Percentiles rank a stretch among this genome's conserved stretches.
These are phyloP conservation scores for Myriosclerotinia duriaeana DNA, from an alignment of 2,329 filamentous ascomycete genomes.

Conservation along the genomic window DNA sequence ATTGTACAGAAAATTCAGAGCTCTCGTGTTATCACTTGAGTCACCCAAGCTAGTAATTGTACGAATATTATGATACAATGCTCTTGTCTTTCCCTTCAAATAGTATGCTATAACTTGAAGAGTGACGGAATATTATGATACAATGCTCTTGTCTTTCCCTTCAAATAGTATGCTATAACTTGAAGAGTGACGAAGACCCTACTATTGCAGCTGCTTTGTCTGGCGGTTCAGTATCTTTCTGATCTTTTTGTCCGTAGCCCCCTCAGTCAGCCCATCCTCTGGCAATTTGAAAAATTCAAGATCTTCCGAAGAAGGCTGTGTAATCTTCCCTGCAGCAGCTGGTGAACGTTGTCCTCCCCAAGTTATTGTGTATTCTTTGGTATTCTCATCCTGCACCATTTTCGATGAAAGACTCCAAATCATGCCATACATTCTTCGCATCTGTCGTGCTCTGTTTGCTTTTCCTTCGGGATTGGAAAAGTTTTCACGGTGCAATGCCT, in stretches of 20 bases:
- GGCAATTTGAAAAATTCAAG: conserved; percentile 49
- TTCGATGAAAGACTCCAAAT: conserved; percentile 49
- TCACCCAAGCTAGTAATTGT: background rate
- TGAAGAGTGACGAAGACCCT: background rate
- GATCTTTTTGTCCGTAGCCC: background rate
- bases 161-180: background rate
- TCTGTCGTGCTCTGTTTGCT: conserved; percentile 39
- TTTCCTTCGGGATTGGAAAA: background rate
- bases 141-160: background rate
- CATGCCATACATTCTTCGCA: conserved; percentile 50
- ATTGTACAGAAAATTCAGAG: background rate
- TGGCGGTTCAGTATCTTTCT: background rate
- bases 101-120: background rate
- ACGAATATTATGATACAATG: background rate
- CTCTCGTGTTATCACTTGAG: background rate
- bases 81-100: background rate
- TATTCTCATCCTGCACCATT: conserved; percentile 41
- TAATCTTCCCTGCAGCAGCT: conserved; percentile 40
- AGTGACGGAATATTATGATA: background rate
- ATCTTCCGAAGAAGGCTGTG: conserved; percentile 38
- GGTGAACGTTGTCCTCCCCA: conserved; percentile 48
- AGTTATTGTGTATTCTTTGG: conserved; percentile 42
- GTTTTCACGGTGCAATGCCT: background rate
- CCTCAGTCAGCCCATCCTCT: conserved; percentile 42
- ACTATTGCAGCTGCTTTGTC: background rate